Evolutionary conservation across 495 filamentous ascomycete species (phyloP), one percentile per base, ranked within the genome.

Genomic region (Aspergillus carlsbadensis): DNA sequence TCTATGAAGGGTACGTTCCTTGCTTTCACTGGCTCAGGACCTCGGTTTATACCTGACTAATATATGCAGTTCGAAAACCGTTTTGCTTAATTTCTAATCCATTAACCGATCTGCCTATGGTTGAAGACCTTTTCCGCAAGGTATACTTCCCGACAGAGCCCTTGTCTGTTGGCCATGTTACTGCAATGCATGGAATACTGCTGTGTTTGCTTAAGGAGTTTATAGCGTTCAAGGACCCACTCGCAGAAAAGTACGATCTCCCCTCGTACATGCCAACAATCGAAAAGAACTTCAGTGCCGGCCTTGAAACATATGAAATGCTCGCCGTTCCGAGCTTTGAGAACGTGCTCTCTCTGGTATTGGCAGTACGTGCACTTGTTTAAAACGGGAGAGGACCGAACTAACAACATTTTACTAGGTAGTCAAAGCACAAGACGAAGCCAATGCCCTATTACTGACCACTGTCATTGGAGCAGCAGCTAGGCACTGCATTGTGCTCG

Each of bases 111-210:
- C 17, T 52, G 1, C 24, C 36, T 3, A 17, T 68, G 45, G 52
- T 68, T 2, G 65, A 65, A 29, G 26, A 42, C 31, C 51, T 68
- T 10, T 68, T 60, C 41, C 57, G 62, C 24, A 59, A 40, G 35
- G 60, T 63, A n/a, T 68, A 68, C 18, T 68, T 63, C n/a, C 59
- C 65, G 7, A 58, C 58, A 31, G 45, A 54, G 24, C 42, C 55
- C 1, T 31, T 59, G 8, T 58, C 59, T 5, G 20, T 46, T 6
- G 62, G 62, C 14, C 48, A 60, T 47, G 22, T 65, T 7, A 60
- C 65, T 13, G 44, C 46, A 5, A 64, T 67, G 61, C 58, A 68
- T 58, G 65, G 62, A 5, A 46, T 64, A 18, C 21, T 68, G 0
- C 60, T 53, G 21, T 58, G 48, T 10, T 21, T 68, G 1, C 46